A percentile compares a stretch with the other conserved stretches of the same genome.
Evolutionary conservation across 2,329 filamentous ascomycete genomes (phyloP).

Genomic region (Alternaria consortialis): DNA sequence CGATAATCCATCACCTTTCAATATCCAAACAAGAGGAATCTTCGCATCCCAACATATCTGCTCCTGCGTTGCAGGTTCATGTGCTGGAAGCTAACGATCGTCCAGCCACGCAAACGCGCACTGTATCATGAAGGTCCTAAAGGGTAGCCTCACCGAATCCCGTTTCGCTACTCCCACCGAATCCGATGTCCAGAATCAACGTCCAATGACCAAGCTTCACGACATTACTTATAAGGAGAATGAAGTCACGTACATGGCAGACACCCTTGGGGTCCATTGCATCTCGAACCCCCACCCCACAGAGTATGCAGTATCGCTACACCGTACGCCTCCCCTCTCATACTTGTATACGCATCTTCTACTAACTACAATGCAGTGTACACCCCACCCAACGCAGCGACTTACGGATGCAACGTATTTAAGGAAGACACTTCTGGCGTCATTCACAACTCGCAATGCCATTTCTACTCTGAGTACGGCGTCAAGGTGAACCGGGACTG

Average conservation of each 20-base stretch:
- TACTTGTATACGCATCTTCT: slow-evolving; percentile 16
- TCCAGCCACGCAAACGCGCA: slow-evolving; percentile 72
- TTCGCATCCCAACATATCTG: neutral
- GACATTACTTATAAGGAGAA: slow-evolving; percentile 74
- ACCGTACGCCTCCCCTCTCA: slow-evolving; percentile 62
- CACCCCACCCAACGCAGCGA: slow-evolving; percentile 88
- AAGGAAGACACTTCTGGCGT: slow-evolving; percentile 72
- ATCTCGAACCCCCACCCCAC: slow-evolving; percentile 76
- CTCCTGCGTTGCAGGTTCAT: neutral
- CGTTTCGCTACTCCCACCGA: slow-evolving; percentile 76
- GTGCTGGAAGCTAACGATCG: slow-evolving; percentile 3
- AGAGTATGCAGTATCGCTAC: slow-evolving; percentile 83
- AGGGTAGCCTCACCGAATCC: slow-evolving; percentile 81
- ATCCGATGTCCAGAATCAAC: slow-evolving; percentile 56
- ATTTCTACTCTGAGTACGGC: slow-evolving; percentile 48
- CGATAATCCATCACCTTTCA: neutral
- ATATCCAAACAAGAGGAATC: neutral
- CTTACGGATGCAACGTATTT: slow-evolving; percentile 82
- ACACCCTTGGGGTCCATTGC: slow-evolving; percentile 84
- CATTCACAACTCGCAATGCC: slow-evolving; percentile 40
- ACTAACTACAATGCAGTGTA: slow-evolving; percentile 63
- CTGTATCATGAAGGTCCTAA: slow-evolving; percentile 89
- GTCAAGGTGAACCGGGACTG: slow-evolving; percentile 6
- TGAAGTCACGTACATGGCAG: slow-evolving; percentile 88
- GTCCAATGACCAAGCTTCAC: slow-evolving; percentile 70